A percentile compares a stretch with the other conserved stretches of the same genome.
Conservation (phyloP, 768 basidiomycete species). For the Chalciporus sphaerocephalus region DNA sequence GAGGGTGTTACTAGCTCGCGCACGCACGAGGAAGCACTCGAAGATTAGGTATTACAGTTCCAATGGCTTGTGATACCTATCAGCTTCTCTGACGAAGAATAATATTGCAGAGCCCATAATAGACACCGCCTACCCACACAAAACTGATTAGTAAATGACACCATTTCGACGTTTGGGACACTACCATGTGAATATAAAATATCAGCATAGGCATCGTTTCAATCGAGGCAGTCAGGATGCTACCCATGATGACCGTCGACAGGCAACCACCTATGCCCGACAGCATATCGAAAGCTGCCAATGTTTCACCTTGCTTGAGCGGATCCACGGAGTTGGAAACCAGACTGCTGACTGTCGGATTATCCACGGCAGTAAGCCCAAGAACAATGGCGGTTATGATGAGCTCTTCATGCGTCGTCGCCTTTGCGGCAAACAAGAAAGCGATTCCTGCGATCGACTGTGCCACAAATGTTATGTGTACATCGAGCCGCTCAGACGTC, state of each 20-base stretch:
- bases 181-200: slow-evolving; percentile 26
- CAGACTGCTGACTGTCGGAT: slow-evolving; percentile 24
- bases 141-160: background rate
- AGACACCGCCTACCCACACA: slow-evolving; percentile 12
- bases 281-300: slow-evolving; percentile 30
- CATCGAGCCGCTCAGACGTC: slow-evolving; percentile 28
- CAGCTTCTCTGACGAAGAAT: slow-evolving; percentile 24
- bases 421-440: too few relatives aligned
- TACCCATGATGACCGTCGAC: slow-evolving; percentile 31
- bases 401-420: too few relatives aligned
- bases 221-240: slow-evolving; percentile 25
- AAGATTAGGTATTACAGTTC: slow-evolving; percentile 1
- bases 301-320: slow-evolving; percentile 29
- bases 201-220: slow-evolving; percentile 16
- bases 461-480: slow-evolving; percentile 24
- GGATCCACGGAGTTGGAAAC: slow-evolving; percentile 27
- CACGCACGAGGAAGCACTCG: too few relatives aligned
- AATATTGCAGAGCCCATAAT: slow-evolving; percentile 14
- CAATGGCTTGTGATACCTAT: slow-evolving; percentile 10
- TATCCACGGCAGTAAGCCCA: slow-evolving; percentile 16
- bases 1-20: too few relatives aligned
- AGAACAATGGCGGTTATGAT: slow-evolving; percentile 17
- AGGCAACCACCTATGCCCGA: slow-evolving; percentile 15
- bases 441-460: slow-evolving; percentile 15
- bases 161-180: background rate